Conservation (phyloP, 2,329 filamentous ascomycete species). For the Botrytis pseudocinerea region DNA sequence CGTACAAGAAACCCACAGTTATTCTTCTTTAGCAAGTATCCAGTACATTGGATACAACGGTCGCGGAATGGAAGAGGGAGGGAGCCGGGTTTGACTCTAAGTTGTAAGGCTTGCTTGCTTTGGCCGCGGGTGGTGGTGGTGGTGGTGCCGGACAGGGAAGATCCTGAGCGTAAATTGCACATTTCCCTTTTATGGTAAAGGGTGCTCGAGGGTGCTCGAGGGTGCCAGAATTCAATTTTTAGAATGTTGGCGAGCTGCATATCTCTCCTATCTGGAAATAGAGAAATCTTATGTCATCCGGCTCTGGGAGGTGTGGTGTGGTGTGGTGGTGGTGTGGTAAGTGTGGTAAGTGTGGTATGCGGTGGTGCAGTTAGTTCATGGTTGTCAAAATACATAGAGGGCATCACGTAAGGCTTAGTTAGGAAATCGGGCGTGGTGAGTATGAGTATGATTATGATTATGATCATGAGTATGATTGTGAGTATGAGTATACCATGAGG, state of each 20-base stretch:
- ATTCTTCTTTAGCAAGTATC: not conserved
- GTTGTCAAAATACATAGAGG: not conserved
- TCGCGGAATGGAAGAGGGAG: not conserved
- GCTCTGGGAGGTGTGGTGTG: not conserved
- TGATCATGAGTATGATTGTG: no score
- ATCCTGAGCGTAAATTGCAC: constrained; percentile 11
- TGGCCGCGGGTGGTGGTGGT: not conserved
- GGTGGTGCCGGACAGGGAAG: constrained; percentile 1
- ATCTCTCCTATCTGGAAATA: constrained; percentile 12
- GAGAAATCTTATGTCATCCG: constrained; percentile 15
- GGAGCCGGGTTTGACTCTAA: not conserved
- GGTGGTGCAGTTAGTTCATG: not conserved
- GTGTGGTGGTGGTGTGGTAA: not conserved
- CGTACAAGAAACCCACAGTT: not conserved
- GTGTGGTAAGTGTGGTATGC: not conserved
- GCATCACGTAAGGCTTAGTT: constrained; percentile 15
- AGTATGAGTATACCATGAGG: not conserved
- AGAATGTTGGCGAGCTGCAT: not conserved
- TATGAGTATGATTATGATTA: not conserved
- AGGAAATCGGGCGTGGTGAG: not conserved
- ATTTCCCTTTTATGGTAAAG: not conserved
- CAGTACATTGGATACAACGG: constrained; percentile 6
- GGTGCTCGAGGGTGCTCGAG: not conserved
- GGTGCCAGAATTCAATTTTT: not conserved
- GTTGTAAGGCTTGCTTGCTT: constrained; percentile 1